These are phyloP conservation scores for Schizothecium vesticola DNA, from an alignment of 495 filamentous ascomycete genomes.

Conservation along the genomic window DNA sequence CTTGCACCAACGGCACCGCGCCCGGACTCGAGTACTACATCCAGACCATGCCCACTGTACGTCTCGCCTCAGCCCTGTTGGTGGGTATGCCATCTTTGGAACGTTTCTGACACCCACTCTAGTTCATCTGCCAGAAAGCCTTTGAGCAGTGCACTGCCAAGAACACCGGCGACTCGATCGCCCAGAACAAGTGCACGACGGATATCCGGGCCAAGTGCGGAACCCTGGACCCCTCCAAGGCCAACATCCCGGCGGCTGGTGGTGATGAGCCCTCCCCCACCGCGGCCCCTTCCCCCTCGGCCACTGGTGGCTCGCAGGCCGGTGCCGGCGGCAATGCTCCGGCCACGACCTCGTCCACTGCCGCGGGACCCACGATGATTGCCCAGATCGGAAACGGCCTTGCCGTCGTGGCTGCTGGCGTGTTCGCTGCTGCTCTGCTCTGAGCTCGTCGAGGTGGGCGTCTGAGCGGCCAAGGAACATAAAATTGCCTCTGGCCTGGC, in stretches of 20 bases:
- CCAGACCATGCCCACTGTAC: constrained; percentile 33
- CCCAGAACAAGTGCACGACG: constrained; percentile 30
- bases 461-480: not conserved
- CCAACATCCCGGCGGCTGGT: constrained; percentile 3
- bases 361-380: constrained; percentile 21
- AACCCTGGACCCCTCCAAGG: constrained; percentile 28
- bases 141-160: constrained; percentile 26
- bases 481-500: constrained; percentile 6
- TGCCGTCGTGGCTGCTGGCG: constrained; percentile 29
- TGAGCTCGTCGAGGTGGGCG: constrained; percentile 6
- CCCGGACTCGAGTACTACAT: constrained; percentile 35
- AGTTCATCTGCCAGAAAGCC: constrained; percentile 32
- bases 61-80: constrained; percentile 3
- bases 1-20: constrained; percentile 29
- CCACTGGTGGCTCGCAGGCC: constrained; percentile 9
- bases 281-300: constrained; percentile 10
- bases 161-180: constrained; percentile 19
- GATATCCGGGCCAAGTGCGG: constrained; percentile 33
- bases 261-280: not conserved
- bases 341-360: constrained; percentile 8
- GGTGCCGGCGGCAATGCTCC: constrained; percentile 2
- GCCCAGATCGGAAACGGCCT: constrained; percentile 25
- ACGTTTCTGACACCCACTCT: not conserved
- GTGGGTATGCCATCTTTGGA: not conserved
- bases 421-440: constrained; percentile 32